A percentile compares a stretch with the other conserved stretches of the same genome.
Conservation (phyloP, 345 rosid species). For the Sonneratia caseolaris region DNA sequence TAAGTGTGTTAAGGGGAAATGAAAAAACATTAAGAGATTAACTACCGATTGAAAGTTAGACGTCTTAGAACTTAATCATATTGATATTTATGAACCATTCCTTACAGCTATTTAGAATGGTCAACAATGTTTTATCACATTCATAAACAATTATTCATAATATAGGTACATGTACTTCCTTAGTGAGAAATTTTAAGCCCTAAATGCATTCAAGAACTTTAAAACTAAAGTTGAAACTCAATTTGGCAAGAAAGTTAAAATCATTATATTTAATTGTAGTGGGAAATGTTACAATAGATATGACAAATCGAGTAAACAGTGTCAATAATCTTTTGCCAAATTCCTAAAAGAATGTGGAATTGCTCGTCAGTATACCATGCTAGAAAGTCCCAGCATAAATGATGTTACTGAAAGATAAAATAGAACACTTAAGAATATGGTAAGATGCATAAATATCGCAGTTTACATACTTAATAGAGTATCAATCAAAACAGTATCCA, state of each 20-base stretch:
- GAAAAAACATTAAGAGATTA: too few species aligned
- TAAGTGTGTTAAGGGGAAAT: too few species aligned
- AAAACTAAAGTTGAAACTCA: neutral
- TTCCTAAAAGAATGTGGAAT: too few species aligned
- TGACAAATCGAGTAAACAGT: conserved; percentile 4
- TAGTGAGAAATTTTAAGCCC: conserved; percentile 7
- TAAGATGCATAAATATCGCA: neutral
- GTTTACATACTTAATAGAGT: neutral
- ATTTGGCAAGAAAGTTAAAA: conserved; percentile 7
- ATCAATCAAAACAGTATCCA: neutral
- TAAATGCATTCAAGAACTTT: conserved; percentile 1
- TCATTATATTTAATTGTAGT: conserved; percentile 4
- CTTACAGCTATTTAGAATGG: neutral
- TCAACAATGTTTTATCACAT: too few species aligned
- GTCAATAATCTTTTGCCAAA: neutral
- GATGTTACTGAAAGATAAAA: too few species aligned
- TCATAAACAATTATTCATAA: too few species aligned
- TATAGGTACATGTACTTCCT: neutral
- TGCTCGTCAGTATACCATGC: too few species aligned
- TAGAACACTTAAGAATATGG: too few species aligned
- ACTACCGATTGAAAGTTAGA: too few species aligned
- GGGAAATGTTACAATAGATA: conserved; percentile 6
- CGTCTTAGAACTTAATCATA: too few species aligned
- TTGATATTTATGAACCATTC: too few species aligned
- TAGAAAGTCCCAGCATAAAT: too few species aligned